These are phyloP conservation scores for Anisogramma anomala DNA, from an alignment of 2,329 filamentous ascomycete species.

Conservation along the genomic window DNA sequence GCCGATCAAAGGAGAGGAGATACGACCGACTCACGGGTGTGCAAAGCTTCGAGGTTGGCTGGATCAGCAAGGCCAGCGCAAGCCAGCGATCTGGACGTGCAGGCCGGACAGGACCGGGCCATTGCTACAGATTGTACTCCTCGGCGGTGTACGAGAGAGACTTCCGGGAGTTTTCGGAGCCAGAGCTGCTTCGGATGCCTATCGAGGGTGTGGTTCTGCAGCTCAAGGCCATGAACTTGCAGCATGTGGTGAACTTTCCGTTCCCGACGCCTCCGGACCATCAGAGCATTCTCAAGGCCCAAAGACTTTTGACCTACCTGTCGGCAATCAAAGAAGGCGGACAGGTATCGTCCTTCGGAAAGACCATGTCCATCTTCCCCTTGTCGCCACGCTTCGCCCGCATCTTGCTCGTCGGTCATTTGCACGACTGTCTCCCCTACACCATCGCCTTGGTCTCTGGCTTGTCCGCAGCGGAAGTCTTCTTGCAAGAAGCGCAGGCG, in stretches of 20 bases:
- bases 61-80: conserved; percentile 96
- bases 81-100: conserved; percentile 87
- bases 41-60: conserved; percentile 87
- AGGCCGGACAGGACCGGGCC: conserved; percentile 86
- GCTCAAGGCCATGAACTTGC: conserved; percentile 87
- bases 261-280: conserved; percentile 85
- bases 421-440: conserved; percentile 71
- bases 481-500: conserved; percentile 69
- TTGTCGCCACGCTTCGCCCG: conserved; percentile 82
- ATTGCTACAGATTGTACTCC: conserved; percentile 91
- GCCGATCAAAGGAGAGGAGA: conserved; percentile 80
- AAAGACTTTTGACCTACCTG: conserved; percentile 75
- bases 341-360: conserved; percentile 67
- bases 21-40: conserved; percentile 84
- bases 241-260: conserved; percentile 84
- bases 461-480: conserved; percentile 78
- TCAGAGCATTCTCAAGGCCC: conserved; percentile 65
- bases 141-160: conserved; percentile 88
- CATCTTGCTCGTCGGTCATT: conserved; percentile 79
- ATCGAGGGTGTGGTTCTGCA: conserved; percentile 89
- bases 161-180: conserved; percentile 74
- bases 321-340: conserved; percentile 64
- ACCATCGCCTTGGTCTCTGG: conserved; percentile 82
- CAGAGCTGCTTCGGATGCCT: conserved; percentile 81
- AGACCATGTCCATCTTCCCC: conserved; percentile 78